These are phyloP conservation scores for Barnettozyma sp. DNA, from an alignment of 805 yeast species.

Conservation along the genomic window DNA sequence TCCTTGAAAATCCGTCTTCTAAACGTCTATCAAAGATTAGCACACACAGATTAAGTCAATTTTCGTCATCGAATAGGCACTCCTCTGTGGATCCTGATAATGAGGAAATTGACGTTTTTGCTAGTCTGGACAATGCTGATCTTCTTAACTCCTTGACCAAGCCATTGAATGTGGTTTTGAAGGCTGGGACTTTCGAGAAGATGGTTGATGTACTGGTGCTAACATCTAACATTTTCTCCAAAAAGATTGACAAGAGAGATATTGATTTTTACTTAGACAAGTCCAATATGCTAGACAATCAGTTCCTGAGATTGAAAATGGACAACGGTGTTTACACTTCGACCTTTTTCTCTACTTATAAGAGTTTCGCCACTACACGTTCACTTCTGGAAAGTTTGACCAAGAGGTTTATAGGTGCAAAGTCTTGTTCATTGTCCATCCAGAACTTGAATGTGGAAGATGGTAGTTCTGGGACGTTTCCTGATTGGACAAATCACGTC, in stretches of 20 bases:
- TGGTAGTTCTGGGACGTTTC: slow-evolving; percentile 30
- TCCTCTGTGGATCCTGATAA: slow-evolving; percentile 26
- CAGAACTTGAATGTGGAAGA: slow-evolving; percentile 24
- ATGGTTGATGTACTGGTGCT: slow-evolving; percentile 73
- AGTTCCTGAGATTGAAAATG: slow-evolving; percentile 43
- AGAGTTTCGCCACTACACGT: slow-evolving; percentile 56
- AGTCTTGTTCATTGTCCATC: slow-evolving; percentile 52
- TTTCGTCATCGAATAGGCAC: slow-evolving; percentile 17
- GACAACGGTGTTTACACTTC: slow-evolving; percentile 58
- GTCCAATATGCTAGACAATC: slow-evolving; percentile 31
- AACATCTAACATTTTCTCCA: slow-evolving; percentile 56
- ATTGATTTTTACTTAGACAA: slow-evolving; percentile 33
- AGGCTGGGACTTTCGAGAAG: slow-evolving; percentile 67
- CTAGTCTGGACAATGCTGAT: slow-evolving; percentile 26
- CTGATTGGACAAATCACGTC: slow-evolving; percentile 48
- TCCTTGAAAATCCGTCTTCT: slow-evolving; percentile 38
- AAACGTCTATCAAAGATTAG: slow-evolving; percentile 36
- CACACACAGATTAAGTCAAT: slow-evolving; percentile 18
- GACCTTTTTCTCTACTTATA: slow-evolving; percentile 63
- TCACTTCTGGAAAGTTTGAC: slow-evolving; percentile 45
- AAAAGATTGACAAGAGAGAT: slow-evolving; percentile 36
- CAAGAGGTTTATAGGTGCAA: slow-evolving; percentile 53
- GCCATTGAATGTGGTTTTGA: slow-evolving; percentile 41
- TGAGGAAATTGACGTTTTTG: slow-evolving; percentile 27
- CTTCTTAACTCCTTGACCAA: slow-evolving; percentile 23